Evolutionary conservation across 441 rosid species (phyloP), one percentile per base, ranked within the genome.

Genomic region (Pelargonium citronellum): DNA sequence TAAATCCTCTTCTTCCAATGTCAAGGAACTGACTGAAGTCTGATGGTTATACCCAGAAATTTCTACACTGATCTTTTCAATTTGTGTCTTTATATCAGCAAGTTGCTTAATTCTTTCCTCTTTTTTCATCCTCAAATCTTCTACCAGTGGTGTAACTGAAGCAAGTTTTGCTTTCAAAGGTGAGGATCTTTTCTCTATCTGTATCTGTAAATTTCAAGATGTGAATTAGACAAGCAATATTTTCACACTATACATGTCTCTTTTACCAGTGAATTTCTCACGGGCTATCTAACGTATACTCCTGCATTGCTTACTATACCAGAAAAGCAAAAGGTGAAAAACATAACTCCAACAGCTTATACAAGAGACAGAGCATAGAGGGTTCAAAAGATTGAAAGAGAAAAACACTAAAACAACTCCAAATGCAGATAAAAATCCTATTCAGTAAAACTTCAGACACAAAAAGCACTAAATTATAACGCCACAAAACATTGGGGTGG

Each of bases 101-200:
- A 95, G 90, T 76, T 91, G 96, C 39, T 34, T 34, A 34, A 34
- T 43, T 8, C 99, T 82, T 77, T 89, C 96, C 55, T 87, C 98
- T 80, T 84, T 95, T 78, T 89, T 92, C 62, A 61, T 79, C 79
- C 87, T 88, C 79, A 92, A 81, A 74, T 92, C 91, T 66, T 89
- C 96, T 49, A 92, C 87, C 44, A 92, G 67, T 17, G 98, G 98
- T n/a, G 90, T 73, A 58, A 95, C 85, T 60, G 84, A 83, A 47
- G 92, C 88, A 67, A 95, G 96, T 74, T 89, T 88, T 67, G 87
- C 87, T 84, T 92, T 95, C 79, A 95, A 75, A 1, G 99, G 84
- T 24, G 75, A 66, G 34, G 84, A 74, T 70, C 81, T 66, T 83
- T 88, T 95, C 69, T 84, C 91, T 0, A 76, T 7, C 71, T 87